Evolutionary conservation across 2,329 filamentous ascomycete species (phyloP).

Genomic region (Chaetomium globosum): DNA sequence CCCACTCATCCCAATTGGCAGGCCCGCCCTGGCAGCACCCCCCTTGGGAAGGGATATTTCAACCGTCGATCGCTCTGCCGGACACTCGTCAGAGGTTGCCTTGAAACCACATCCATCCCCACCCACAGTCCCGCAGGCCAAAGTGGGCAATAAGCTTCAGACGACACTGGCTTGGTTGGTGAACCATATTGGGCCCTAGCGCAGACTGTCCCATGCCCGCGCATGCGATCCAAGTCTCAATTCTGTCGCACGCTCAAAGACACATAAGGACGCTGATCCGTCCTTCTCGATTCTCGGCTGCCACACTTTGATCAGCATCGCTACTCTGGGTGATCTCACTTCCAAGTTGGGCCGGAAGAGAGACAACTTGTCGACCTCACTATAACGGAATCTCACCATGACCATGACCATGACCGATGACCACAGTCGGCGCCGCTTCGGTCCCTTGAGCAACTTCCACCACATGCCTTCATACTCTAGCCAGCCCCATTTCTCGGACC

Average conservation of each 20-base stretch:
- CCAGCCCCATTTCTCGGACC: conserved; percentile 82
- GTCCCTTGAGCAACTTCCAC: conserved; percentile 72
- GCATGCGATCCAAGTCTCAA: conserved; percentile 36
- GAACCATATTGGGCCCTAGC: conserved; percentile 46
- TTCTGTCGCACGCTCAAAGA: conserved; percentile 47
- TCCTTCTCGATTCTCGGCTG: conserved; percentile 40
- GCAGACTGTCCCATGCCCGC: conserved; percentile 38
- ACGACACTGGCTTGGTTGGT: conserved; percentile 44
- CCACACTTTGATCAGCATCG: conserved; percentile 52
- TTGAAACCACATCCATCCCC: conserved; percentile 36
- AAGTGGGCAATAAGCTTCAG: conserved; percentile 48
- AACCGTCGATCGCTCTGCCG: conserved; percentile 57
- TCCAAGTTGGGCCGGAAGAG: conserved; percentile 24
- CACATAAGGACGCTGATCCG: conserved; percentile 66
- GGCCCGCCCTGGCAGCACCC: conserved; percentile 35
- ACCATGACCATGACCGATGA: conserved; percentile 55
- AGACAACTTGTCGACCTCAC: conserved; percentile 21
- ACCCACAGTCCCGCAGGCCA: conserved; percentile 46
- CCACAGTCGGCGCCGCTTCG: conserved; percentile 75
- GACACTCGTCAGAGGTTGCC: conserved; percentile 54
- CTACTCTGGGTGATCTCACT: conserved; percentile 36
- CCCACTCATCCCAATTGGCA: conserved; percentile 28
- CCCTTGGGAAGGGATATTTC: conserved; percentile 54
- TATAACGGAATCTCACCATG: conserved; percentile 14
- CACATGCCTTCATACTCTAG: conserved; percentile 69